These are phyloP conservation scores for Candida nitratophila DNA, from an alignment of 805 yeast genomes.

Conservation along the genomic window DNA sequence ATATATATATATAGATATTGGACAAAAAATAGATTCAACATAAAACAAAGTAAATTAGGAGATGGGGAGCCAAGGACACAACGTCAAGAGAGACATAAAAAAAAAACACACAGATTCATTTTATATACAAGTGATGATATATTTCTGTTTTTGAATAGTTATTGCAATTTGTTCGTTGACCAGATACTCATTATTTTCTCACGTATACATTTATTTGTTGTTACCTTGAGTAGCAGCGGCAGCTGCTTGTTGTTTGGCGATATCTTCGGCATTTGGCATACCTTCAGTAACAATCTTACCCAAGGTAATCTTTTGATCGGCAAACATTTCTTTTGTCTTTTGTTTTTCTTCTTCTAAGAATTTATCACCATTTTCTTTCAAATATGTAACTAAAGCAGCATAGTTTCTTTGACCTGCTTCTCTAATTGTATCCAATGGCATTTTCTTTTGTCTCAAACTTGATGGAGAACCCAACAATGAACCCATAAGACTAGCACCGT, in stretches of 20 bases:
- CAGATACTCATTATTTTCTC: too few relatives aligned
- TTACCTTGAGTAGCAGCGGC: neutral
- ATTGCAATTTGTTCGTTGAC: too few relatives aligned
- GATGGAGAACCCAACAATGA: slow-evolving; percentile 56
- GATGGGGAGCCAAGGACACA: too few relatives aligned
- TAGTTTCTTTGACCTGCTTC: slow-evolving; percentile 91
- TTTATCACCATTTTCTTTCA: slow-evolving; percentile 53
- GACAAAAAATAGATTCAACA: neutral
- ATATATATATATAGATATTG: neutral
- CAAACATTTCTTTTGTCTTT: slow-evolving; percentile 73
- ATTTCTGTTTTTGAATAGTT: too few relatives aligned
- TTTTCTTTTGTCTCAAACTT: slow-evolving; percentile 39
- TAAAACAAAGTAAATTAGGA: neutral
- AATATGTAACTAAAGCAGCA: slow-evolving; percentile 62
- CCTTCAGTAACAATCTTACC: slow-evolving; percentile 83
- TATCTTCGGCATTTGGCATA: slow-evolving; percentile 67
- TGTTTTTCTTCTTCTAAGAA: slow-evolving; percentile 79
- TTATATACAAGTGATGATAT: neutral
- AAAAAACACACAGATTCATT: too few relatives aligned
- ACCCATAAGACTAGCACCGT: slow-evolving; percentile 14
- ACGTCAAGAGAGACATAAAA: too few relatives aligned
- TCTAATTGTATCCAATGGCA: slow-evolving; percentile 84
- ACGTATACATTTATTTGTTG: neutral
- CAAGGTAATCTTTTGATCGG: slow-evolving; percentile 75
- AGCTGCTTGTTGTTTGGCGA: slow-evolving; percentile 29